Base-by-base conservation (phyloP, 176 grass and related monocot species). In the Areca catechu region DNA sequence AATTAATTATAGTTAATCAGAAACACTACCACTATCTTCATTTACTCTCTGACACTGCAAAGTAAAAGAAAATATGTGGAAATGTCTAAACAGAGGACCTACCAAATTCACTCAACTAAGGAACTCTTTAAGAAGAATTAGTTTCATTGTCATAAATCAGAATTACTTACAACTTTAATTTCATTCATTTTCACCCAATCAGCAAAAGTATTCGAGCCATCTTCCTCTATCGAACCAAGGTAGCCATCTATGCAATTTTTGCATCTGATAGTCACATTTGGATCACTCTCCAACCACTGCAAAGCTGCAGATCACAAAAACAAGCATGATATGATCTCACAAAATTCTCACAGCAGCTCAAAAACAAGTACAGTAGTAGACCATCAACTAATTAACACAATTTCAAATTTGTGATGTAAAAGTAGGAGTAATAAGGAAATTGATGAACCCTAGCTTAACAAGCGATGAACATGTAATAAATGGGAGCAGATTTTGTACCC, bases 231-330 rank as follows among this genome's bases (percentile, higher is more conserved):
- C 10, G 80, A 82, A 55, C 69, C 74, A 60, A 97, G 50, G 55
- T 85, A 97, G 0, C 92, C 83, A 58, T 97, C 78, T 5, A 97
- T 90, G 62, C 92, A 97, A 65, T 72, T 66, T 74, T 97, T 97
- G 30, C 77, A 81, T 75, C 72, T 84, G 24, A 97, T 58, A 0
- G 78, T 97, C 22, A 81, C 77, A 69, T 85, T 97, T 70, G 77
- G 75, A 57, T 97, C 83, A 37, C 80, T 74, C 64, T 97, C 83
- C 61, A 97, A 58, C 92, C 92, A 97, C 68, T 88, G 53, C 18
- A 97, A 71, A 68, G 67, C 91, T 96, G 75, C 66, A 84, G 14
- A 71, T 60, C 22, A 17, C 7, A 63, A 56, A 68, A 68, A 54
- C 1, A 3, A 20, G n/a, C n/a, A 21, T 54, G 52, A 12, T 20